These are phyloP conservation scores for Aspergillus fijiensis DNA, from an alignment of 2,329 filamentous ascomycete species.

Conservation along the genomic window DNA sequence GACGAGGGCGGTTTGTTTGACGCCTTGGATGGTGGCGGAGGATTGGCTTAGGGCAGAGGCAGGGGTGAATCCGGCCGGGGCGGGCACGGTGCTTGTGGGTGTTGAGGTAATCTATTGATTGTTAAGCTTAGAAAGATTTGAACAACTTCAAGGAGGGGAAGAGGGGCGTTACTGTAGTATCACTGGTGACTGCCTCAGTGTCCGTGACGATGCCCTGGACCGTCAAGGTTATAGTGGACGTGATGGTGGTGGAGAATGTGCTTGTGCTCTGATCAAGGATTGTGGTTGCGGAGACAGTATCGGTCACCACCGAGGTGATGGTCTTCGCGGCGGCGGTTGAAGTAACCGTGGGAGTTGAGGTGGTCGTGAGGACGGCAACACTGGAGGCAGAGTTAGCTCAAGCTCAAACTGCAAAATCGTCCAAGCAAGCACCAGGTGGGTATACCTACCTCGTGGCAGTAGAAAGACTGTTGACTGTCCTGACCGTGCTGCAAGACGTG, in stretches of 20 bases:
- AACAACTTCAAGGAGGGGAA: neutral
- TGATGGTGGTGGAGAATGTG: neutral
- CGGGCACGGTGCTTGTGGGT: neutral
- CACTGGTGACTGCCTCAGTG: neutral
- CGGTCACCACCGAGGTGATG: neutral
- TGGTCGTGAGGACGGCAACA: neutral
- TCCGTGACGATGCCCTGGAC: neutral
- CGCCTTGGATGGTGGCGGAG: neutral
- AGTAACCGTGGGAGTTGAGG: neutral
- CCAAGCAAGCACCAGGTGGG: neutral
- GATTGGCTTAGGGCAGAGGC: neutral
- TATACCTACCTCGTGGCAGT: neutral
- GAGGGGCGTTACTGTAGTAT: neutral
- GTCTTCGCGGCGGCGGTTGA: neutral
- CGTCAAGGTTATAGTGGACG: neutral
- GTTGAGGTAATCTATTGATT: neutral
- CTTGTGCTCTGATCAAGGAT: neutral
- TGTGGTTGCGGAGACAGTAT: neutral
- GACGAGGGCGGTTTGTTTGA: neutral
- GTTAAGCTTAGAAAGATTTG: neutral
- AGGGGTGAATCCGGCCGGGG: neutral
- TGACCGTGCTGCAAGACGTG: neutral
- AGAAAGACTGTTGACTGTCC: neutral
- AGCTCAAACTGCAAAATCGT: neutral
- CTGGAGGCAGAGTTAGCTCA: neutral